phyloP scores from a whole-genome alignment of 345 rosid genomes.

The Populus davidiana region DNA sequence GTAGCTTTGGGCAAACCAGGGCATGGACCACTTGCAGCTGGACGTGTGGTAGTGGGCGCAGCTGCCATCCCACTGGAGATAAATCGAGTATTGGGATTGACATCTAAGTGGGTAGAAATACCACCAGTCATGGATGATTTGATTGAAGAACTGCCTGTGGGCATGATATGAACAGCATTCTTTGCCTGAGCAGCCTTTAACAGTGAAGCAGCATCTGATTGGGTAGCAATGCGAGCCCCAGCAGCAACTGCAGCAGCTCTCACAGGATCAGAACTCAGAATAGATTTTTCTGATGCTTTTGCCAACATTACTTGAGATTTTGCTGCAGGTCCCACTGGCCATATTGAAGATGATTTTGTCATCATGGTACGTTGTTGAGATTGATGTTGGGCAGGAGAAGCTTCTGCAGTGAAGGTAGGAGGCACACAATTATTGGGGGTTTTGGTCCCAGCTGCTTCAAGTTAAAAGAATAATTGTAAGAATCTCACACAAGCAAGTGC shows the following conservation, averaged over 20 bases:
- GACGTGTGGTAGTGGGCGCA: constrained; percentile 27
- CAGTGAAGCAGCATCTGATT: constrained; percentile 50
- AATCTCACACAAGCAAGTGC: background rate
- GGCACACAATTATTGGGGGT: constrained; percentile 25
- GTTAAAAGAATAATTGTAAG: background rate
- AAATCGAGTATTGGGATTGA: constrained; percentile 32
- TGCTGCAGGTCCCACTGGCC: constrained; percentile 29
- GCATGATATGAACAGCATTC: constrained; percentile 46
- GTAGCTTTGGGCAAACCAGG: constrained; percentile 30
- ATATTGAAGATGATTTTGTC: constrained; percentile 31
- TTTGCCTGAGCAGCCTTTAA: constrained; percentile 60
- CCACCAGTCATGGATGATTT: constrained; percentile 37
- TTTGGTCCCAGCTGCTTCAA: constrained; percentile 14
- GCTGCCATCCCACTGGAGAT: constrained; percentile 22
- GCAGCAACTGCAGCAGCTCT: constrained; percentile 81
- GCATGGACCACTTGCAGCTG: constrained; percentile 15
- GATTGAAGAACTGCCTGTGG: constrained; percentile 42
- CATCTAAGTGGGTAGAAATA: constrained; percentile 34
- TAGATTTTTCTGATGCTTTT: constrained; percentile 35
- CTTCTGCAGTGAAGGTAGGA: constrained; percentile 34
- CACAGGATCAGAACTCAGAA: constrained; percentile 45
- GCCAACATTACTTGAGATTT: constrained; percentile 46
- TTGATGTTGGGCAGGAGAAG: constrained; percentile 41
- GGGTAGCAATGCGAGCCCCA: constrained; percentile 67
- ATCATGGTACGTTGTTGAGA: constrained; percentile 33